phyloP scores from a whole-genome alignment of 192 early-diverging fungal species.

The Backusella sp. region DNA sequence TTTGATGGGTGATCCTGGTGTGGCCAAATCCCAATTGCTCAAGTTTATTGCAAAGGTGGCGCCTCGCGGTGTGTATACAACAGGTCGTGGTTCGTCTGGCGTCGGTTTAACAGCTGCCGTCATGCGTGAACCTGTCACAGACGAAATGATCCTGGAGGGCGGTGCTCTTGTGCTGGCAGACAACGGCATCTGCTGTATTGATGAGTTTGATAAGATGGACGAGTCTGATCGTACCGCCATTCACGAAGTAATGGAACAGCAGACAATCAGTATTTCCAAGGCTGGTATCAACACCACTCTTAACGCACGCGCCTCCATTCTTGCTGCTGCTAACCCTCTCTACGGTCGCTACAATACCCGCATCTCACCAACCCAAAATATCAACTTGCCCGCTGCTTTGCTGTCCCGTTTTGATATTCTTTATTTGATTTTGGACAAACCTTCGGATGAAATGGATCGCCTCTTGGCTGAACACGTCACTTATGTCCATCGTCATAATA shows the following conservation, averaged over 20 bases:
- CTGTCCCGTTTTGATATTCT: slow-evolving; percentile 94
- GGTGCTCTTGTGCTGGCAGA: slow-evolving; percentile 97
- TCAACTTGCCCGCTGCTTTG: slow-evolving; percentile 94
- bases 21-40: slow-evolving; percentile 96
- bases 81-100: slow-evolving; percentile 91
- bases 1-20: slow-evolving; percentile 98
- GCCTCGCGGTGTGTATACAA: slow-evolving; percentile 96
- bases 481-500: slow-evolving; percentile 87
- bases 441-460: slow-evolving; percentile 82
- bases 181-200: slow-evolving; percentile 98
- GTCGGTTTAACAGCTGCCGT: slow-evolving; percentile 97
- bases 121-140: slow-evolving; percentile 88
- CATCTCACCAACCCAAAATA: slow-evolving; percentile 89
- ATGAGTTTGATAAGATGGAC: slow-evolving; percentile 99
- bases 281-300: slow-evolving; percentile 98
- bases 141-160: slow-evolving; percentile 96
- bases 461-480: slow-evolving; percentile 91
- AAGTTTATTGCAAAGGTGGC: slow-evolving; percentile 93
- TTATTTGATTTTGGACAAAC: slow-evolving; percentile 88
- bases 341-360: slow-evolving; percentile 93
- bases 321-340: slow-evolving; percentile 97
- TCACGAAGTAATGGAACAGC: slow-evolving; percentile 99
- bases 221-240: slow-evolving; percentile 95
- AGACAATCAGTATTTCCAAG: slow-evolving; percentile 97
- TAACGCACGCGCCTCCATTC: slow-evolving; percentile 92